Evolutionary conservation across 805 yeast genomes (phyloP).

Genomic region (Suhomyces sp.): DNA sequence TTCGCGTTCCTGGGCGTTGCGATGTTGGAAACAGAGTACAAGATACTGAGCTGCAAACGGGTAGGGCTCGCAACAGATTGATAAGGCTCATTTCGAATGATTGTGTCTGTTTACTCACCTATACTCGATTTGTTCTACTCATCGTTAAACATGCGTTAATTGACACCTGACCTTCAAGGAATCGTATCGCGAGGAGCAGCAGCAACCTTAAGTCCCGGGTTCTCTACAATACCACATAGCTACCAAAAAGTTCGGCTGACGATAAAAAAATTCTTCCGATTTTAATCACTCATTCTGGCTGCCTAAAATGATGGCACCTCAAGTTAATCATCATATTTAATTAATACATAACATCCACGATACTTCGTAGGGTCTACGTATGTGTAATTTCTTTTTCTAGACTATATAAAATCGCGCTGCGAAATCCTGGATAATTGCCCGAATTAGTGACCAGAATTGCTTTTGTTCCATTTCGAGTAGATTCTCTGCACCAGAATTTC

Average conservation of each 20-base stretch:
- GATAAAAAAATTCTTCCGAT: not conserved
- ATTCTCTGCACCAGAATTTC: constrained; percentile 3
- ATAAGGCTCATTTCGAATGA: not conserved
- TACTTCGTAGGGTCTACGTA: not conserved
- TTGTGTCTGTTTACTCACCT: not conserved
- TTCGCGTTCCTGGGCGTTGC: not conserved
- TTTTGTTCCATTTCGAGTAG: constrained; percentile 1
- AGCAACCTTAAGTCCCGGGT: not conserved
- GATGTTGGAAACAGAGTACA: not conserved
- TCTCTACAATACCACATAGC: not conserved
- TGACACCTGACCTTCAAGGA: not conserved
- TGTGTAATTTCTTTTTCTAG: not conserved
- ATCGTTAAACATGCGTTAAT: not conserved
- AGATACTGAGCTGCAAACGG: not conserved
- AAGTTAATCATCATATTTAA: not conserved
- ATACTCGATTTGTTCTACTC: not conserved
- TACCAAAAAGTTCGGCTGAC: not conserved
- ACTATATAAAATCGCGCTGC: not conserved
- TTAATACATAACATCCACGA: not conserved
- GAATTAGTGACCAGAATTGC: not conserved
- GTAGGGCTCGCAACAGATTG: not conserved
- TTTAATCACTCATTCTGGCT: not conserved
- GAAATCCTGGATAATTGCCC: not conserved
- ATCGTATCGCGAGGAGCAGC: not conserved
- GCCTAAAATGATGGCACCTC: not conserved